Evolutionary conservation across 306 rosid species (phyloP).

Genomic region (Dalbergia oliveri): DNA sequence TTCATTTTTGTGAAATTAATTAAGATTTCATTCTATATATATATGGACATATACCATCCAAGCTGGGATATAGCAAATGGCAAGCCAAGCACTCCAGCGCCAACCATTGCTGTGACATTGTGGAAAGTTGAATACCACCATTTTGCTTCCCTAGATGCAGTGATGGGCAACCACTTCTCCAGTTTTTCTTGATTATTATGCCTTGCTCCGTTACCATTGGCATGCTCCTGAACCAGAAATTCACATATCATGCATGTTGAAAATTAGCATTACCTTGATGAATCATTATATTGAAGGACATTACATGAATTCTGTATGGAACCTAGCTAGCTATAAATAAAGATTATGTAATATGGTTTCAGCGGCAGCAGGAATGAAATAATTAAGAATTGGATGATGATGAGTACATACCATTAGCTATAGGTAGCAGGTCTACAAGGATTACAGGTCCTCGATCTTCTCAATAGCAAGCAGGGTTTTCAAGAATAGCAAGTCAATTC

Average conservation of each 20-base stretch:
- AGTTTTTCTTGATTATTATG: background rate
- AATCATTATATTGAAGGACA: background rate
- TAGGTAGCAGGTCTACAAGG: background rate
- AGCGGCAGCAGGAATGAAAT: background rate
- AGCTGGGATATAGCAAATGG: conserved; percentile 56
- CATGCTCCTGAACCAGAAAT: conserved; percentile 10
- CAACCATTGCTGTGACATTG: conserved; percentile 65
- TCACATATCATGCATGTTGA: background rate
- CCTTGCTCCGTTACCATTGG: background rate
- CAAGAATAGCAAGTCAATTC: background rate
- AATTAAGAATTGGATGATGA: background rate
- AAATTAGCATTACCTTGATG: background rate
- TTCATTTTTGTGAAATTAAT: too few species aligned
- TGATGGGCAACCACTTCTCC: conserved; percentile 45
- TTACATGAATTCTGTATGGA: background rate
- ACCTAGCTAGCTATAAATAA: background rate
- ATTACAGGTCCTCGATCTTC: background rate
- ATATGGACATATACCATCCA: conserved; percentile 47
- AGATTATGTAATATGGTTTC: background rate
- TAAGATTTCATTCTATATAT: too few species aligned
- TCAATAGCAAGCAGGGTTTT: background rate
- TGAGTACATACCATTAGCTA: conserved; percentile 8
- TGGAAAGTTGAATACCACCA: conserved; percentile 64
- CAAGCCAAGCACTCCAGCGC: conserved; percentile 55
- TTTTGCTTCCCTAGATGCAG: conserved; percentile 48